Evolutionary conservation across 2,329 filamentous ascomycete species (phyloP), one percentile per base, ranked within the genome.

Genomic region (Clathrospora elynae): DNA sequence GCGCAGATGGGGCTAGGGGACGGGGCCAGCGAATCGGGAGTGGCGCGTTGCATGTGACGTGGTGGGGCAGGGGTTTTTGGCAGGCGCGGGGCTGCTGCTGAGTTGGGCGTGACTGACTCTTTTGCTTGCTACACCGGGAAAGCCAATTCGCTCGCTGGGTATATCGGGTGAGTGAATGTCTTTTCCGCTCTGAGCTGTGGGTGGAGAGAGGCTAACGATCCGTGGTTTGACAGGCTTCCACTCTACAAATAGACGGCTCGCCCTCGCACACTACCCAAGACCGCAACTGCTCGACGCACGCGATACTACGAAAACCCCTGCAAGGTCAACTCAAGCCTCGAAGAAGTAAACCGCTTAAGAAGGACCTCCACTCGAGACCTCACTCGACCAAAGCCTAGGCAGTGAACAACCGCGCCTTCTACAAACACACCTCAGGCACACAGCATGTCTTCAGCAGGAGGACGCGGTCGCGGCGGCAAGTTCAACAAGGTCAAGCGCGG

Each of bases 401-500:
- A 40, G 28, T 19, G n/a, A 20, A 26, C 14, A 31, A 33, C 16
- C 26, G 31, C 18, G 18, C 35, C 40, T 24, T 26, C 17, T 31
- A 43, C 36, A 35, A 35, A 42, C 37, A 46, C 53, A 36, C 14
- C 28, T 34, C 44, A 43, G 39, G 55, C 43, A 49, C 39, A 53
- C 57, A 62, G 50, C 51, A 80, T 77, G 73, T 79, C 79, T 71
- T 76, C 85, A 48, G 71, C 72, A 58, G 70, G 70, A 48, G 71
- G 71, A 57, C 71, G 90, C 68, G 90, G 89, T 60, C 87, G 91
- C 68, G 90, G 87, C 63, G 90, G 91, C 73, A 97, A 97, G 76
- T 96, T 92, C 73, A 88, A 84, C 77, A 97, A 96, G 78, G 90
- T 87, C 58, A 90, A 89, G 60, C 82, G 92, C 74, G 92, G 92